These are phyloP conservation scores for Leccinum solheimii DNA, from an alignment of 1,284 basidiomycete genomes.

Conservation along the genomic window DNA sequence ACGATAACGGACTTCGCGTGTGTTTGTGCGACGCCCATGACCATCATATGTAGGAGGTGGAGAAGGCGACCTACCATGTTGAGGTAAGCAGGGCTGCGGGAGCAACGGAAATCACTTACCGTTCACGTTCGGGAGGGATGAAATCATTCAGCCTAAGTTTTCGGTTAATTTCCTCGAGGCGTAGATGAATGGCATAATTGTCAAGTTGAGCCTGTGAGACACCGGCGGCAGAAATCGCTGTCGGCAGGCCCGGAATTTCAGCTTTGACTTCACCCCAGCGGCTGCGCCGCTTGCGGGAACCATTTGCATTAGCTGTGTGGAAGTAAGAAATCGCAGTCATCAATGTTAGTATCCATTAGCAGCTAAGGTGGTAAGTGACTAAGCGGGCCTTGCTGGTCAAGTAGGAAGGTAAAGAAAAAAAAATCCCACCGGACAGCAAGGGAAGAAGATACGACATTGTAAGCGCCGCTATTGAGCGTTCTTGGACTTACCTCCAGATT, in stretches of 20 bases:
- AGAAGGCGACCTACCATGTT: conserved; percentile 76
- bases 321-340: conserved; percentile 42
- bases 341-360: conserved; percentile 59
- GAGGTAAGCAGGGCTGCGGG: conserved; percentile 20
- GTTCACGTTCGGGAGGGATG: conserved; percentile 92
- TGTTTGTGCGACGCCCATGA: conserved; percentile 97
- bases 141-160: conserved; percentile 94
- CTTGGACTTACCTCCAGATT: conserved; percentile 56
- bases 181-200: conserved; percentile 91
- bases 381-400: conserved; percentile 36
- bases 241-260: conserved; percentile 88
- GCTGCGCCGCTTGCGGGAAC: conserved; percentile 88
- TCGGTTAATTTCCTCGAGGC: conserved; percentile 96
- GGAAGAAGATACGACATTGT: conserved; percentile 34
- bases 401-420: conserved; percentile 24
- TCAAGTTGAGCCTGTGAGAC: conserved; percentile 92
- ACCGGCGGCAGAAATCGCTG: conserved; percentile 87
- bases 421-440: conserved; percentile 36
- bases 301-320: conserved; percentile 69
- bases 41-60: conserved; percentile 97
- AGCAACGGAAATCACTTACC: conserved; percentile 44
- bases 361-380: conserved; percentile 47
- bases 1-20: conserved; percentile 95
- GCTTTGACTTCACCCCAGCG: conserved; percentile 93
- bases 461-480: conserved; percentile 34